A percentile compares a stretch with the other conserved stretches of the same genome.
Evolutionary conservation across 495 filamentous ascomycete genomes (phyloP).

Genomic region (Cercophora scortea): DNA sequence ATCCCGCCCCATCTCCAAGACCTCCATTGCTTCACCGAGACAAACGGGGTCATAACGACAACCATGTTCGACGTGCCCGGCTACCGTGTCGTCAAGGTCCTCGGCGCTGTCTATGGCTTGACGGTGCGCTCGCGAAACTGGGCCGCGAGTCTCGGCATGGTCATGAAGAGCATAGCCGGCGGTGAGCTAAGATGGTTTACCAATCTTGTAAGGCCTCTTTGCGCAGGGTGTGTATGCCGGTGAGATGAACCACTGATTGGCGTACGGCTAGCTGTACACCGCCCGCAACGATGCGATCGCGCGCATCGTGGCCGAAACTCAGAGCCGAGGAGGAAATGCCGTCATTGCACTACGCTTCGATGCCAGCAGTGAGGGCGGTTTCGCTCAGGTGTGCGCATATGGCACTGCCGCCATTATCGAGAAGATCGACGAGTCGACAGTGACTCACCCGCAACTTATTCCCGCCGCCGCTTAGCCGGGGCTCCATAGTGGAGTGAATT

Average conservation of each 20-base stretch:
- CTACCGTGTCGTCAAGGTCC: slow-evolving; percentile 48
- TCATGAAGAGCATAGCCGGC: slow-evolving; percentile 43
- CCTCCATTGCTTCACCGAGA: slow-evolving; percentile 52
- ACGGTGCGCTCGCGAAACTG: slow-evolving; percentile 50
- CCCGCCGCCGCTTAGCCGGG: neutral
- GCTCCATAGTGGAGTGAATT: neutral
- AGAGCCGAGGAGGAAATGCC: slow-evolving; percentile 51
- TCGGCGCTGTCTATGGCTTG: slow-evolving; percentile 52
- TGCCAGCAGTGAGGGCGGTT: slow-evolving; percentile 37
- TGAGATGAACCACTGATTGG: too few species aligned
- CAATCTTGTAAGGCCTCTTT: slow-evolving; percentile 27
- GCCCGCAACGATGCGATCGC: slow-evolving; percentile 48
- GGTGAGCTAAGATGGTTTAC: slow-evolving; percentile 53
- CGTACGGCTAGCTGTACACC: slow-evolving; percentile 34
- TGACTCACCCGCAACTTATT: slow-evolving; percentile 13
- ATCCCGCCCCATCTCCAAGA: slow-evolving; percentile 29
- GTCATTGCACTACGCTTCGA: slow-evolving; percentile 52
- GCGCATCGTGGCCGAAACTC: slow-evolving; percentile 47
- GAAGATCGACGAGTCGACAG: slow-evolving; percentile 21
- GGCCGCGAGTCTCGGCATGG: slow-evolving; percentile 34
- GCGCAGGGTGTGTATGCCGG: neutral
- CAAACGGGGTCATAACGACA: slow-evolving; percentile 49
- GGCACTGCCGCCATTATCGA: slow-evolving; percentile 51
- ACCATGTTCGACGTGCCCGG: slow-evolving; percentile 48
- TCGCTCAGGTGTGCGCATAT: slow-evolving; percentile 53